Base-by-base conservation (phyloP, 257 asterid genomes). In the Solanum paucissectum region DNA sequence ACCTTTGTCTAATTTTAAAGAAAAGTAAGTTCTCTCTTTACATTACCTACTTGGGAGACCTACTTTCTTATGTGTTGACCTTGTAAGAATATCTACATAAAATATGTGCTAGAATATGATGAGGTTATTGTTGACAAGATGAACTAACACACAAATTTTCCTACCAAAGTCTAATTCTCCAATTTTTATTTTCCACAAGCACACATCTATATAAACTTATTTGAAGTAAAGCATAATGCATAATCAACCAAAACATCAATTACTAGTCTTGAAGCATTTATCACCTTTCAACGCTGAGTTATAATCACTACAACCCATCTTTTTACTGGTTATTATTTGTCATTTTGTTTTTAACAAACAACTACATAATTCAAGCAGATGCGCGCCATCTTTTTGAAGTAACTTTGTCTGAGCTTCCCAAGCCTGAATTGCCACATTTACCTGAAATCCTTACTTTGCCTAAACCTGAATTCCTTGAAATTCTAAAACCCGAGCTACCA, bases 401-500 rank as follows among this genome's bases (percentile, higher is more conserved):
- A 33, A 73, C 29, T 73, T 0, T 18, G 27, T 27, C 29, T 20
- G 18, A 73, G 46, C 27, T 72, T 72, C 81, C 34, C 4, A 33
- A 33, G 34, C 34, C 34, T 33, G 34, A 33, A 33, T 33, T 69
- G 5, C 40, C 68, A 60, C 52, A 49, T 74, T 18, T 55, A 55
- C 44, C 83, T 0, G 74, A 87, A 23, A 60, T 44, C 5, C 88
- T 88, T 36, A 40, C 37, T 9, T 12, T 89, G 5, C 86, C 81
- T 29, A 87, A 86, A 40, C 87, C 60, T 14, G 87, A 90, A n/a
- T 5, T 75, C 7, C 90, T 86, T 12, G 83, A 32, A 40, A 66
- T 89, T 32, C 90, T 88, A 29, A 83, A 87, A 21, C 85, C 91
- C 7, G 74, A 85, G 12, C 3, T 89, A 10, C 91, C 94, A 10